Conservation (phyloP, 2,329 filamentous ascomycete species). For the Didymella keratinophila region DNA sequence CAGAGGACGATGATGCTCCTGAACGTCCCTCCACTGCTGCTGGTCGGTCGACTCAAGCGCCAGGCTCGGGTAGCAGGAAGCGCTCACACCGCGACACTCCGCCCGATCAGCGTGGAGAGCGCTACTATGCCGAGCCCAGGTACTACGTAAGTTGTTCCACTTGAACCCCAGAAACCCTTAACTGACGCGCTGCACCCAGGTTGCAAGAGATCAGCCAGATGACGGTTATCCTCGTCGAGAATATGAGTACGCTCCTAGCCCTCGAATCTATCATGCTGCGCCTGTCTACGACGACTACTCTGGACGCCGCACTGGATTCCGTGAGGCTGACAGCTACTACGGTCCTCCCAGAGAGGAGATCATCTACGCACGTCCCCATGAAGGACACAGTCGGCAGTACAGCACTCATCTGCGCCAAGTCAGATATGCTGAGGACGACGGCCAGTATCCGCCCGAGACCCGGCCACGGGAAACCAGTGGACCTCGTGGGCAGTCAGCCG, state of each 20-base stretch:
- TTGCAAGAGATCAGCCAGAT: slow-evolving; percentile 40
- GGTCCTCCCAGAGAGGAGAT: slow-evolving; percentile 35
- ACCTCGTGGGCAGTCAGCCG: slow-evolving; percentile 38
- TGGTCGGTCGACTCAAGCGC: slow-evolving; percentile 26
- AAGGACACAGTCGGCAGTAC: slow-evolving; percentile 40
- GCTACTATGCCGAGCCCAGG: slow-evolving; percentile 41
- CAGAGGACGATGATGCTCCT: slow-evolving; percentile 60
- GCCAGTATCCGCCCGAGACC: slow-evolving; percentile 31
- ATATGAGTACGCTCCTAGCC: slow-evolving; percentile 43
- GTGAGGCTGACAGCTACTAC: slow-evolving; percentile 44
- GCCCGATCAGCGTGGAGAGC: slow-evolving; percentile 39
- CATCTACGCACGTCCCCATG: slow-evolving; percentile 40
- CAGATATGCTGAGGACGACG: slow-evolving; percentile 41
- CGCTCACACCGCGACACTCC: slow-evolving; percentile 37
- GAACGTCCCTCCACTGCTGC: slow-evolving; percentile 48
- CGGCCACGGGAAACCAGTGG: slow-evolving; percentile 33
- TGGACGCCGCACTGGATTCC: slow-evolving; percentile 42
- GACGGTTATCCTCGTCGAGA: slow-evolving; percentile 40
- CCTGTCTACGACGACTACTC: slow-evolving; percentile 43
- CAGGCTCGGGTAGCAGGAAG: slow-evolving; percentile 30
- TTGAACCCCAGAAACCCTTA: background rate
- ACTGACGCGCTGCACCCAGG: slow-evolving; percentile 21
- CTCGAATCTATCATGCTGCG: slow-evolving; percentile 38
- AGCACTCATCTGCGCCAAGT: slow-evolving; percentile 37
- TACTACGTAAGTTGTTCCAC: slow-evolving; percentile 46